A percentile compares a stretch with the other conserved stretches of the same genome.
Conservation (phyloP, 208 protist genomes). For the Trypanosoma melophagium region DNA sequence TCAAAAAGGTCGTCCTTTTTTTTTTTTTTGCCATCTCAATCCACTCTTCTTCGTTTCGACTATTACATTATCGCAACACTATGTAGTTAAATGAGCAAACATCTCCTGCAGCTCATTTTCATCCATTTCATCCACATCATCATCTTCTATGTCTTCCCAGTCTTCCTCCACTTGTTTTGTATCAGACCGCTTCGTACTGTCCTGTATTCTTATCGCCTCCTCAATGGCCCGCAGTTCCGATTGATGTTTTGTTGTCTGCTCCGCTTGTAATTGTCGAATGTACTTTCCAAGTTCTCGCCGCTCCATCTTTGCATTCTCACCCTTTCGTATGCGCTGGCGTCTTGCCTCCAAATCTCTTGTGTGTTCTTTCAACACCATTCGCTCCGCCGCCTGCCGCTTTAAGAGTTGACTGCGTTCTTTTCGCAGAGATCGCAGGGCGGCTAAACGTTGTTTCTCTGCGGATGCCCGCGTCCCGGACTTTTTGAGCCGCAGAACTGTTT, state of each 20-base stretch:
- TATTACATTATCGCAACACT: constrained; percentile 11
- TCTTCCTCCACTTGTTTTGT: constrained; percentile 49
- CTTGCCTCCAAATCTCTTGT: constrained; percentile 66
- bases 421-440: constrained; percentile 26
- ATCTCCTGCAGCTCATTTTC: constrained; percentile 77
- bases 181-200: constrained; percentile 29
- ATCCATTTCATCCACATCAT: constrained; percentile 25
- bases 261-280: constrained; percentile 77
- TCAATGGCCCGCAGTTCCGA: constrained; percentile 64
- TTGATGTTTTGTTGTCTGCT: constrained; percentile 78
- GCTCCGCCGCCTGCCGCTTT: constrained; percentile 78
- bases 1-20: background rate
- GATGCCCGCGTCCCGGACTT: background rate
- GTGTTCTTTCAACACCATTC: constrained; percentile 85
- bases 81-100: constrained; percentile 84
- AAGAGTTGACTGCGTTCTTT: constrained; percentile 55
- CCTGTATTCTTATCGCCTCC: constrained; percentile 50
- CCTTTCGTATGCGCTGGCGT: constrained; percentile 57
- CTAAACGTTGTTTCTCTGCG: background rate
- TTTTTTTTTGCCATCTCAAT: background rate
- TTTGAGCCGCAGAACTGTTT: constrained; percentile 25
- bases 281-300: constrained; percentile 88
- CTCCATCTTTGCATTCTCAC: constrained; percentile 77
- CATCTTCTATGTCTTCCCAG: constrained; percentile 40
- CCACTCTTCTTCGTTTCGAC: background rate